These are phyloP conservation scores for Beauveria scarabaeidicola DNA, from an alignment of 2,329 filamentous ascomycete species.

Conservation along the genomic window DNA sequence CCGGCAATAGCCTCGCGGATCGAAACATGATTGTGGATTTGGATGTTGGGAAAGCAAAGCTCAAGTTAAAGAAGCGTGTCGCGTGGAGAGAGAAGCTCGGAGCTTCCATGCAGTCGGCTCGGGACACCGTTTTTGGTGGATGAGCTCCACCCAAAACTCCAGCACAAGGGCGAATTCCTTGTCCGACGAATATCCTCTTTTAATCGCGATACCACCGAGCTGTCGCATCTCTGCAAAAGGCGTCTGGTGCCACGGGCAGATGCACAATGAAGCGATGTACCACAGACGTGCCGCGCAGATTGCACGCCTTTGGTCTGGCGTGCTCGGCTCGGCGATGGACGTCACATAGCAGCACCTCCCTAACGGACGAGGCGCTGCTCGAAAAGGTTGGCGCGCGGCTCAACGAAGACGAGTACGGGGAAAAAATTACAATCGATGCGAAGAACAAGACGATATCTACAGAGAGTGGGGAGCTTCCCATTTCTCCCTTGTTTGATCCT, in stretches of 20 bases:
- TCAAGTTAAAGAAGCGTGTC: background rate
- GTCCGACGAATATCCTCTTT: background rate
- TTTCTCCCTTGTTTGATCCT: conserved; percentile 48
- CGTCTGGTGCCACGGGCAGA: background rate
- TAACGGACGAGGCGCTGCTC: conserved; percentile 24
- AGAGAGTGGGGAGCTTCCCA: conserved; percentile 36
- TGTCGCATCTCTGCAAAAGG: background rate
- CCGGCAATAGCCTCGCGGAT: conserved; percentile 22
- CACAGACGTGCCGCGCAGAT: background rate
- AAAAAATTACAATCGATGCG: conserved; percentile 27
- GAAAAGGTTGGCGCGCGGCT: conserved; percentile 25
- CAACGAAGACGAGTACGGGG: conserved; percentile 21
- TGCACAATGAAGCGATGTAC: conserved; percentile 22
- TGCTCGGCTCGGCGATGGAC: conserved; percentile 21
- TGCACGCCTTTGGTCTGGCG: conserved; percentile 14
- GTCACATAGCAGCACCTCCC: conserved; percentile 22
- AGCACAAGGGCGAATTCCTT: background rate
- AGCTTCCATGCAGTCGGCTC: background rate
- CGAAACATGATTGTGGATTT: conserved; percentile 20
- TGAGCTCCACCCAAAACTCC: background rate
- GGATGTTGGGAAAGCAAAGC: background rate
- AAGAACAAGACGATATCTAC: conserved; percentile 37
- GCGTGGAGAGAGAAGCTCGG: background rate
- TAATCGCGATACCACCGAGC: conserved; percentile 3
- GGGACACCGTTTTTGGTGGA: background rate